These are phyloP conservation scores for Entrophospora sp. DNA, from an alignment of 192 early-diverging fungal genomes.

Conservation along the genomic window DNA sequence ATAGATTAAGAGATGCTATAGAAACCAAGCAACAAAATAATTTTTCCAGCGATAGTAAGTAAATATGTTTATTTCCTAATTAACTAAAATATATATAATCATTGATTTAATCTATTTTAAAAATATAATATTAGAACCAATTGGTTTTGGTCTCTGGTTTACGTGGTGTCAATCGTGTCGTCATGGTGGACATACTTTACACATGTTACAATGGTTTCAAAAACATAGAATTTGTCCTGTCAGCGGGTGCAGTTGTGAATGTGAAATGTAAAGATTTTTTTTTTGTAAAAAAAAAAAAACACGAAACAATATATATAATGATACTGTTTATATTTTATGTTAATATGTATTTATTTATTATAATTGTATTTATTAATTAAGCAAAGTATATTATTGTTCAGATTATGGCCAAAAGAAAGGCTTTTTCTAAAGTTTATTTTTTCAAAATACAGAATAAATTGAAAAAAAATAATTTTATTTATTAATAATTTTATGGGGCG, in stretches of 20 bases:
- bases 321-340: too few species aligned
- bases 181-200: conserved; percentile 90
- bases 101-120: neutral
- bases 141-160: conserved; percentile 84
- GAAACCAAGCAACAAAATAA: conserved; percentile 15
- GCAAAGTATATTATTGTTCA: too few species aligned
- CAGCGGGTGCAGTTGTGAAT: conserved; percentile 77
- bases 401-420: too few species aligned
- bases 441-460: too few species aligned
- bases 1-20: conserved; percentile 38
- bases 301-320: too few species aligned
- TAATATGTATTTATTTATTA: too few species aligned
- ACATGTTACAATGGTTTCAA: conserved; percentile 88
- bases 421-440: too few species aligned
- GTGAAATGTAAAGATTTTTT: too few species aligned
- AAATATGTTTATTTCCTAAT: neutral
- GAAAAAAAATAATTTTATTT: too few species aligned
- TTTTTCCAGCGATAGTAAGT: neutral
- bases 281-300: too few species aligned
- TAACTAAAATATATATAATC: neutral
- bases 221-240: conserved; percentile 82
- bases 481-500: too few species aligned
- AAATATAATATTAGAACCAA: conserved; percentile 28
- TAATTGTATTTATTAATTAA: too few species aligned
- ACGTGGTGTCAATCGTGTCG: conserved; percentile 98